phyloP scores from a whole-genome alignment of 257 asterid genomes.

The Lithospermum erythrorhizon region DNA sequence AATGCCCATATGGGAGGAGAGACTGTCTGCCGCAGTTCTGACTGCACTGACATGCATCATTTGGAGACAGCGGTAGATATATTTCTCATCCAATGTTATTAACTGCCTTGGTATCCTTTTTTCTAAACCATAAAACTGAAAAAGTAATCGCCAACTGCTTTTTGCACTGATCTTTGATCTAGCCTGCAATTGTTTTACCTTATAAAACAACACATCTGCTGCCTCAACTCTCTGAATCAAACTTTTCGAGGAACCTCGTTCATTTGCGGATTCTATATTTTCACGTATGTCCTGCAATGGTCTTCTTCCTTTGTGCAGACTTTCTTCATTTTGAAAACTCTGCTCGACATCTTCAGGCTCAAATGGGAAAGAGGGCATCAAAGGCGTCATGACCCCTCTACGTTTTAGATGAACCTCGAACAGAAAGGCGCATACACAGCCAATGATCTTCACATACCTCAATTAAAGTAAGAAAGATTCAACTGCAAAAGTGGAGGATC shows the following conservation, averaged over 20 bases:
- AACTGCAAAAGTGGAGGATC: neutral
- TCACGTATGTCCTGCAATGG: conserved; percentile 19
- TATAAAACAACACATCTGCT: conserved; percentile 20
- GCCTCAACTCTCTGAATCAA: conserved; percentile 17
- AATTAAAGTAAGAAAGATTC: neutral
- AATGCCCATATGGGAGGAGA: conserved; percentile 27
- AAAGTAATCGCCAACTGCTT: conserved; percentile 31
- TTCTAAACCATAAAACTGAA: conserved; percentile 25
- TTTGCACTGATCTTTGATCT: conserved; percentile 22
- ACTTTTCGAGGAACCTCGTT: conserved; percentile 16
- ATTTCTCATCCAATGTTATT: conserved; percentile 59
- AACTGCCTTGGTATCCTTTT: conserved; percentile 48
- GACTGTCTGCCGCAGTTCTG: conserved; percentile 31
- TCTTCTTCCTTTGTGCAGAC: conserved; percentile 24
- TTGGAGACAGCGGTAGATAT: conserved; percentile 55
- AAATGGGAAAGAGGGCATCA: conserved; percentile 22
- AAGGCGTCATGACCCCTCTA: conserved; percentile 6
- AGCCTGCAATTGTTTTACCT: neutral
- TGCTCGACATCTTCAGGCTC: conserved; percentile 36
- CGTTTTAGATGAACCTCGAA: neutral
- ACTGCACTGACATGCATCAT: conserved; percentile 40
- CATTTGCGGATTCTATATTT: conserved; percentile 22
- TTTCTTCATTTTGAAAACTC: conserved; percentile 21
- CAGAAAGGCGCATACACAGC: neutral
- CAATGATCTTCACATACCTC: neutral